Conservation (phyloP, 164 flowering plant species). For the Magnolia officinalis region DNA sequence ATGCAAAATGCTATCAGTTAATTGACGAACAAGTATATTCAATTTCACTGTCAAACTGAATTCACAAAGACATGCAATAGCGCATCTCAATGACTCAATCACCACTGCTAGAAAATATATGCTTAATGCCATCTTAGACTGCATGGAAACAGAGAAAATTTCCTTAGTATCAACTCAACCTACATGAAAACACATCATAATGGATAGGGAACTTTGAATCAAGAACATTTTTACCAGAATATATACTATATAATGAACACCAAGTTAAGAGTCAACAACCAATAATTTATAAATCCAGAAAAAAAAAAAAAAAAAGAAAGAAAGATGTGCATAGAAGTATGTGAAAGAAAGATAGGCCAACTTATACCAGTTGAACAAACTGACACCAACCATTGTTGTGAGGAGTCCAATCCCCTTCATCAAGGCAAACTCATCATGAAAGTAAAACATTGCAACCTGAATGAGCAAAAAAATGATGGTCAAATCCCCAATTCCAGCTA, state of each 20-base stretch:
- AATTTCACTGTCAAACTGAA: not conserved
- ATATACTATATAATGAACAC: not conserved
- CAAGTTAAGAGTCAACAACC: not conserved
- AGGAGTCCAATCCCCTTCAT: slow-evolving; percentile 76
- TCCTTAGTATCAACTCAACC: no score
- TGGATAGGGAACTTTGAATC: not conserved
- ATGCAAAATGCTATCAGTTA: no score
- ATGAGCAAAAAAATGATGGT: not conserved
- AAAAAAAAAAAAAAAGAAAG: no score
- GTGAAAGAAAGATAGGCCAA: slow-evolving; percentile 9
- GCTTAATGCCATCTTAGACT: not conserved
- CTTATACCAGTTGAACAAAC: slow-evolving; percentile 98
- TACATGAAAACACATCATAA: no score
- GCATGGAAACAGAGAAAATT: no score
- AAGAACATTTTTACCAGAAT: not conserved
- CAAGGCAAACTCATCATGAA: slow-evolving; percentile 92
- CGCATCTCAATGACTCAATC: not conserved
- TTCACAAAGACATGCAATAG: not conserved
- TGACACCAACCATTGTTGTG: slow-evolving; percentile 86
- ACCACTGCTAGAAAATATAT: not conserved
- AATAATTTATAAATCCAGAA: not conserved
- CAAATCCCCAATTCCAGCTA: not conserved
- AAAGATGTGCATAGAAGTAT: not conserved
- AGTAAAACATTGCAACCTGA: slow-evolving; percentile 96
- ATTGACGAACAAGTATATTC: no score